Evolutionary conservation across 1,284 basidiomycete genomes (phyloP).

Genomic region (Ganoderma leucocontextum): DNA sequence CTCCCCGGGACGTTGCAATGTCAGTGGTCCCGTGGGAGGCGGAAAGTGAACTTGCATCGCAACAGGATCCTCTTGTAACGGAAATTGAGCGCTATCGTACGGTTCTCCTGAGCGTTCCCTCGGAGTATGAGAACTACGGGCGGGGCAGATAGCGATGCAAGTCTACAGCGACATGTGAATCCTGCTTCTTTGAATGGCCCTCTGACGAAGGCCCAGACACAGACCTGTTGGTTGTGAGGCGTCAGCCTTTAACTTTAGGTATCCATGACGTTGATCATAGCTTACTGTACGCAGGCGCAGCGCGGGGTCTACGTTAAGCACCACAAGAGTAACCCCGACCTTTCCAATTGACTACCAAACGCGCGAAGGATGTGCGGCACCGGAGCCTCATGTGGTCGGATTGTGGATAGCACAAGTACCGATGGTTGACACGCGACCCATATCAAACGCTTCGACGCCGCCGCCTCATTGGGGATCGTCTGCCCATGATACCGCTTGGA

Average conservation of each 20-base stretch:
- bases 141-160: neutral
- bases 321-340: neutral
- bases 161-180: neutral
- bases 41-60: slow-evolving; percentile 3
- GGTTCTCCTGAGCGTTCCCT: neutral
- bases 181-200: too few relatives aligned
- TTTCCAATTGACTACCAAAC: neutral
- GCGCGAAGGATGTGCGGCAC: neutral
- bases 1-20: neutral
- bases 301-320: neutral
- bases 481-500: neutral
- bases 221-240: neutral
- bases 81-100: neutral
- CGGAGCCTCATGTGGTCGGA: neutral
- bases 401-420: neutral
- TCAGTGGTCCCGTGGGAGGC: slow-evolving; percentile 9
- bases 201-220: too few relatives aligned
- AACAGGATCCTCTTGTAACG: neutral
- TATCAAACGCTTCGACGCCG: neutral
- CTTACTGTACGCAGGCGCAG: neutral
- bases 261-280: neutral
- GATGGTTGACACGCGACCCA: neutral
- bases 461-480: neutral
- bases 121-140: neutral
- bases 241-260: neutral